Evolutionary conservation across 306 rosid genomes (phyloP).

Genomic region (Lathyrus aphaca): DNA sequence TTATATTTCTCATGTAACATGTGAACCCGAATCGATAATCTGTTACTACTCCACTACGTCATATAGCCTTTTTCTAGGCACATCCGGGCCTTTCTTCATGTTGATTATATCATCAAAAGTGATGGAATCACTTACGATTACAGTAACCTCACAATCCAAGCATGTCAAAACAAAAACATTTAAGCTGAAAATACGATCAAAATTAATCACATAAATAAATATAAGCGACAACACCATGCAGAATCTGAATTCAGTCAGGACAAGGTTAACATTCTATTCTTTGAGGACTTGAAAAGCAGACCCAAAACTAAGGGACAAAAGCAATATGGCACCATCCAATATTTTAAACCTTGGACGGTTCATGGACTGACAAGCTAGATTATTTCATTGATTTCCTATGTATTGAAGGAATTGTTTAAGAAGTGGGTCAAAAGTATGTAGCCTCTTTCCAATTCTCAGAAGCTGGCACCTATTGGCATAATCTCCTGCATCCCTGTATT

Average conservation of each 20-base stretch:
- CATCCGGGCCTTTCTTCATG: conserved; percentile 46
- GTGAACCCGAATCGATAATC: too few species aligned
- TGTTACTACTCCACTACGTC: too few species aligned
- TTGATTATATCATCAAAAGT: conserved; percentile 71
- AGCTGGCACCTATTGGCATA: conserved; percentile 91
- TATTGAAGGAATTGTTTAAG: conserved; percentile 16
- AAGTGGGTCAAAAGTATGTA: conserved; percentile 38
- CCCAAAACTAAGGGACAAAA: conserved; percentile 11
- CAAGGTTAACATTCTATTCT: conserved; percentile 30
- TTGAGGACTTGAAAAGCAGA: conserved; percentile 15
- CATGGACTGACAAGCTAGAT: conserved; percentile 7
- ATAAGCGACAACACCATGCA: not conserved
- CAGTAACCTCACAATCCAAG: conserved; percentile 66
- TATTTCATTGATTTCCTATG: conserved; percentile 23
- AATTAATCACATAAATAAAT: conserved; percentile 5
- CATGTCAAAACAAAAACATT: conserved; percentile 14
- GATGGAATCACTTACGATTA: conserved; percentile 87
- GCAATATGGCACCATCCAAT: conserved; percentile 18
- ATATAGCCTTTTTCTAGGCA: conserved; percentile 64
- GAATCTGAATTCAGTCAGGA: conserved; percentile 10
- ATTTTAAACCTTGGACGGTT: conserved; percentile 20
- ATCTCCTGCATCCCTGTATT: conserved; percentile 98
- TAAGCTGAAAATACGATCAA: not conserved
- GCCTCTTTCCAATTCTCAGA: conserved; percentile 89
- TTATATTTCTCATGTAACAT: too few species aligned